A percentile compares a stretch with the other conserved stretches of the same genome.
These are phyloP conservation scores for Cladobotryum protrusum DNA, from an alignment of 2,329 filamentous ascomycete species.

Conservation along the genomic window DNA sequence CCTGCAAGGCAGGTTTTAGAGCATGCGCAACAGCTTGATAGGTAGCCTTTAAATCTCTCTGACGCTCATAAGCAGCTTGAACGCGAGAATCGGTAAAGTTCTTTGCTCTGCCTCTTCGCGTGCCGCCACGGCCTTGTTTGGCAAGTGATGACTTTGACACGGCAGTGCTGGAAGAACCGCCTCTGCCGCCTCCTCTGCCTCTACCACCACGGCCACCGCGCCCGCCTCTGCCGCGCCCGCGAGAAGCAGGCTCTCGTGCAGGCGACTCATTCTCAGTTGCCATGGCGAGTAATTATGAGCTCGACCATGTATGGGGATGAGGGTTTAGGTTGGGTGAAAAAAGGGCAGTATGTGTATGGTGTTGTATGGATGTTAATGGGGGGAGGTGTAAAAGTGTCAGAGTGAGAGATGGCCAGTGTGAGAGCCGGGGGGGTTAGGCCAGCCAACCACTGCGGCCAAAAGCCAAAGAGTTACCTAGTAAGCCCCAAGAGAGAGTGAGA, in stretches of 20 bases:
- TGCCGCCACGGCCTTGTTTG: conserved; percentile 33
- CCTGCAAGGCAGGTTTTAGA: conserved; percentile 58
- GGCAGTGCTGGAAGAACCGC: conserved; percentile 24
- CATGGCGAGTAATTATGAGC: conserved; percentile 26
- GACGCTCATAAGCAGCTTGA: conserved; percentile 56
- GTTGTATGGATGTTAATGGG: neutral
- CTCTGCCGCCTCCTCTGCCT: conserved; percentile 19
- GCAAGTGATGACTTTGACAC: conserved; percentile 27
- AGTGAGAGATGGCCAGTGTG: conserved; percentile 5
- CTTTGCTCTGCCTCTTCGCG: conserved; percentile 48
- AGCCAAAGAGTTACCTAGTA: conserved; percentile 1
- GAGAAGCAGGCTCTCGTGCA: conserved; percentile 29
- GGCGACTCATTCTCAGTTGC: conserved; percentile 33
- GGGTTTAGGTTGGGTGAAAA: neutral
- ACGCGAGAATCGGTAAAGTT: conserved; percentile 48
- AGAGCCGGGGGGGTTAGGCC: conserved; percentile 8
- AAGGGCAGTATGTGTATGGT: neutral
- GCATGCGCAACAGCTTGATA: conserved; percentile 58
- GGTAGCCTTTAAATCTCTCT: conserved; percentile 58
- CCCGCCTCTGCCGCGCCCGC: conserved; percentile 31
- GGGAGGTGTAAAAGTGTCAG: neutral
- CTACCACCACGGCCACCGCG: conserved; percentile 23
- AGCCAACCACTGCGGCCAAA: conserved; percentile 6
- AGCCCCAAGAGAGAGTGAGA: conserved; percentile 5
- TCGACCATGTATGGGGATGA: conserved; percentile 25